Evolutionary conservation across 2,329 filamentous ascomycete species (phyloP).

Genomic region (Alternaria viburni): DNA sequence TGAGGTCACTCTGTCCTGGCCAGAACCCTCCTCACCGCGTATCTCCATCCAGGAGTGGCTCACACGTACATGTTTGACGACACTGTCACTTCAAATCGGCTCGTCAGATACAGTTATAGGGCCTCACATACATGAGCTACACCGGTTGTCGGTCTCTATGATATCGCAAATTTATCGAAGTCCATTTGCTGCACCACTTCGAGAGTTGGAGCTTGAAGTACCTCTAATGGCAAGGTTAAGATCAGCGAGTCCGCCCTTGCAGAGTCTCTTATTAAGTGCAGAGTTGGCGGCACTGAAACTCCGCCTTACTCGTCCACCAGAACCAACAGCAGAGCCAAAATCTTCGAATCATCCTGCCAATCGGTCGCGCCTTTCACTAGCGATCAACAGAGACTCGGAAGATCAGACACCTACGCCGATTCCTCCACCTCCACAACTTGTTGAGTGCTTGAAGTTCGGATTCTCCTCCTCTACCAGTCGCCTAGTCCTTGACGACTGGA

Average conservation of each 20-base stretch:
- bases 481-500: slow-evolving; percentile 87
- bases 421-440: slow-evolving; percentile 70
- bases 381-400: slow-evolving; percentile 36
- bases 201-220: slow-evolving; percentile 71
- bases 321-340: slow-evolving; percentile 30
- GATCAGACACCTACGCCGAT: slow-evolving; percentile 43
- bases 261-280: slow-evolving; percentile 80
- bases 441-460: slow-evolving; percentile 83
- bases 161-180: slow-evolving; percentile 69
- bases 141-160: slow-evolving; percentile 72
- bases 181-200: slow-evolving; percentile 65
- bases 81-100: slow-evolving; percentile 58
- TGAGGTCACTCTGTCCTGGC: slow-evolving; percentile 62
- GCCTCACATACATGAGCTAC: slow-evolving; percentile 66
- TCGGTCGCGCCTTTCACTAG: slow-evolving; percentile 40
- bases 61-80: slow-evolving; percentile 68
- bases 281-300: slow-evolving; percentile 76
- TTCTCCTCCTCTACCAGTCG: slow-evolving; percentile 77
- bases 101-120: slow-evolving; percentile 43
- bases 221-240: slow-evolving; percentile 72
- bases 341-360: slow-evolving; percentile 25
- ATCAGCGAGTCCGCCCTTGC: slow-evolving; percentile 67
- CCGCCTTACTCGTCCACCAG: slow-evolving; percentile 40
- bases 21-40: slow-evolving; percentile 55
- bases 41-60: slow-evolving; percentile 70